phyloP scores from a whole-genome alignment of 192 early-diverging fungal genomes.

The Entomortierella lignicola region DNA sequence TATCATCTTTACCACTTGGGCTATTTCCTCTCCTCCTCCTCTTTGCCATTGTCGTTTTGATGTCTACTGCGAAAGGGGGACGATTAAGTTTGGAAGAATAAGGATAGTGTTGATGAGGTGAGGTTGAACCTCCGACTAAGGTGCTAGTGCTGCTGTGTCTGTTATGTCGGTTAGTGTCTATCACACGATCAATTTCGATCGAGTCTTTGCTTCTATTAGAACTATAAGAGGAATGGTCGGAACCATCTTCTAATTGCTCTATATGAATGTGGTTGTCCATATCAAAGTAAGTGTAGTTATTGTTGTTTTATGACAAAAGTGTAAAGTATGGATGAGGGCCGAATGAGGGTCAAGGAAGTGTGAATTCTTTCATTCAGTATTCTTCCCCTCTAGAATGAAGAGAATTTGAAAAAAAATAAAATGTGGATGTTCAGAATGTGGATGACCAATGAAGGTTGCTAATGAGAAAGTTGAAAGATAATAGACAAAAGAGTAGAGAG shows the following conservation, averaged over 20 bases:
- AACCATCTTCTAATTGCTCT: conserved; percentile 19
- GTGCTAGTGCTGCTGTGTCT: conserved; percentile 33
- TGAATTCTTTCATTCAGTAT: neutral
- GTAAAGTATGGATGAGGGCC: neutral
- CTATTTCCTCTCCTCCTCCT: neutral
- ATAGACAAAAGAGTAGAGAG: neutral
- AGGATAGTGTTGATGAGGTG: conserved; percentile 7
- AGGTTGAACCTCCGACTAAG: conserved; percentile 13
- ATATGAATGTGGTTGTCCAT: conserved; percentile 31
- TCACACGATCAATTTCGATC: conserved; percentile 11
- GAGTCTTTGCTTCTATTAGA: conserved; percentile 15
- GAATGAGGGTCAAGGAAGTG: conserved; percentile 1
- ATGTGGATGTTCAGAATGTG: neutral
- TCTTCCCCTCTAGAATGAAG: neutral
- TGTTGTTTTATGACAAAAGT: conserved; percentile 6
- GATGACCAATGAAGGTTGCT: neutral
- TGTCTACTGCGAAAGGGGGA: neutral
- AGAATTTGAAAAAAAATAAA: neutral
- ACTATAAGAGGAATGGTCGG: conserved; percentile 2
- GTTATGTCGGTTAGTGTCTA: conserved; percentile 15
- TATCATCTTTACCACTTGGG: neutral
- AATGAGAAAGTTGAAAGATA: neutral
- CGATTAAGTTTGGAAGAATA: neutral
- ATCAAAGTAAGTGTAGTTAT: neutral
- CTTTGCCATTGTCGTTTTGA: neutral